Percentiles rank a stretch among this genome's conserved stretches.
These are phyloP conservation scores for Yamadazyma laniorum DNA, from an alignment of 805 yeast genomes.

Conservation along the genomic window DNA sequence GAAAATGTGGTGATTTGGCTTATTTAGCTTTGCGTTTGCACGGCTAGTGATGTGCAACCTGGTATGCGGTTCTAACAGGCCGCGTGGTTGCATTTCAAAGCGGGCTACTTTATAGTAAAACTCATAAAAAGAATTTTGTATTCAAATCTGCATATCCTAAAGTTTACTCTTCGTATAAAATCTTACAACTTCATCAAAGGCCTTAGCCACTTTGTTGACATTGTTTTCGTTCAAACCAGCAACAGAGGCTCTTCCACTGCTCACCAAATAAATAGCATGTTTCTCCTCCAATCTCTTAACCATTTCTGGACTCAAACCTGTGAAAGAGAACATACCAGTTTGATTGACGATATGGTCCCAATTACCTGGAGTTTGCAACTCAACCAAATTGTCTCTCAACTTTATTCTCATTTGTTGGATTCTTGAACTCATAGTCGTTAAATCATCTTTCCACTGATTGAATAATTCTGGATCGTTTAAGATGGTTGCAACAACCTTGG, in stretches of 20 bases:
- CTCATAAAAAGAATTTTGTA: too few relatives aligned
- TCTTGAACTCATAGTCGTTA: conserved; percentile 83
- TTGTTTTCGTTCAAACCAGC: conserved; percentile 87
- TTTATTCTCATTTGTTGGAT: conserved; percentile 74
- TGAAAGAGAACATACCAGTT: conserved; percentile 96
- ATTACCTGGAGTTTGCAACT: conserved; percentile 74
- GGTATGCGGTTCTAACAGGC: too few relatives aligned
- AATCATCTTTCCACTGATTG: conserved; percentile 79
- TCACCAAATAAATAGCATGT: conserved; percentile 78
- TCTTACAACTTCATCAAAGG: conserved; percentile 76
- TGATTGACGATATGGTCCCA: conserved; percentile 92
- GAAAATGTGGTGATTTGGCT: too few relatives aligned
- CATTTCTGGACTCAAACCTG: conserved; percentile 78
- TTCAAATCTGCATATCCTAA: too few relatives aligned
- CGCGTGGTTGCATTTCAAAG: too few relatives aligned
- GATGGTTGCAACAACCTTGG: conserved; percentile 79
- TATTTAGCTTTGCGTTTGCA: too few relatives aligned
- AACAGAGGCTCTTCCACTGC: conserved; percentile 87
- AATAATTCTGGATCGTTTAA: conserved; percentile 65
- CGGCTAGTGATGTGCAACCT: too few relatives aligned
- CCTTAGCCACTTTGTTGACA: conserved; percentile 72
- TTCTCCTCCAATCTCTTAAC: conserved; percentile 71
- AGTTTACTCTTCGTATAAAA: conserved; percentile 24
- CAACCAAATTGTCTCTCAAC: conserved; percentile 58
- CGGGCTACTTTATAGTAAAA: too few relatives aligned